Evolutionary conservation across 129 eudicot species (phyloP), one percentile per base, ranked within the genome.

Genomic region (Oenanthe sinensis): DNA sequence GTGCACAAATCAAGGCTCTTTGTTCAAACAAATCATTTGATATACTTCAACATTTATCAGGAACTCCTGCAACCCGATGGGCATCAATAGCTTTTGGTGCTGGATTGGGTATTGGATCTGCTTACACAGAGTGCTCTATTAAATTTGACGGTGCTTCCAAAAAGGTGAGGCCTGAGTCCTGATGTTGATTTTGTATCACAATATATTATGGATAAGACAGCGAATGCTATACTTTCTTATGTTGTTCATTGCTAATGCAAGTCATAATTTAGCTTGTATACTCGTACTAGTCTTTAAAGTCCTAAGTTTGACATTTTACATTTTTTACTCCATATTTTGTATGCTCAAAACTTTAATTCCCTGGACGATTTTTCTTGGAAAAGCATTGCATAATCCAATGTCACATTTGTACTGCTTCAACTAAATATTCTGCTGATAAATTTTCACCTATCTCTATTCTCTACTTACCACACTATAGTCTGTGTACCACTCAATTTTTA

Each of bases 21-120:
- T 46, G 50, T 4, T 19, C 26, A 47, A 49, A 54, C 8, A 70
- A 15, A 39, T 76, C 46, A 58, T 52, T 5, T 46, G 20, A 71
- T 40, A 76, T 12, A 15, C 16, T 82, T 3, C 54, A 22, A 33
- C 75, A 77, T 82, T 54, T 36, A 48, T 74, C 83, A 93, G 98
- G 97, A 48, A 84, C 93, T 75, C 98, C 97, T 60, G 90, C 83
- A 36, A 87, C 98, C 50, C 93, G 98, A 42, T 91, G 97, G 98
- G 97, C 97, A 79, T 78, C 98, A 58, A 84, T 93, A 70, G 98
- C 97, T 75, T 89, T 93, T 83, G 98, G 96, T 69, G 98, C 97
- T 37, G 98, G 98, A 82, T 46, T 93, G 71, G 98, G 97, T 68
- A 79, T 93, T 79, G 98, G 98, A 74, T 89, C 97, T 85, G 93